Conservation (phyloP, 495 filamentous ascomycete species). For the Thermochaetoides thermophila region DNA sequence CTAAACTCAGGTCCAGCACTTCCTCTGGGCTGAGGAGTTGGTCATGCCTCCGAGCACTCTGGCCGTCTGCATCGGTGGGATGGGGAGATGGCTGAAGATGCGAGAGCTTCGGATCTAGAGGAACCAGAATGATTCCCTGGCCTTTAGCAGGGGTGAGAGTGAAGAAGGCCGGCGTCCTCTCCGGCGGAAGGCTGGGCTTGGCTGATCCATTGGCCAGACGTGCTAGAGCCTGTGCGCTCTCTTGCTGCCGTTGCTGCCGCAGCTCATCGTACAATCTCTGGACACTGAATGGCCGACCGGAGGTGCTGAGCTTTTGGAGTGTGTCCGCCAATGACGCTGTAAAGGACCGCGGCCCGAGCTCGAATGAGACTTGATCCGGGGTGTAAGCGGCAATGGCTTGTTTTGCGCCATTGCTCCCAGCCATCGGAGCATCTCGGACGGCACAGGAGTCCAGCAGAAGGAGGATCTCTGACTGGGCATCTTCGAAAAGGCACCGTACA, state of each 20-base stretch:
- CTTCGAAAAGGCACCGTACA: slow-evolving; percentile 35
- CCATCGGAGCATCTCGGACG: slow-evolving; percentile 24
- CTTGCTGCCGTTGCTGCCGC: slow-evolving; percentile 25
- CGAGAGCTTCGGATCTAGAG: slow-evolving; percentile 20
- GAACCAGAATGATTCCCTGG: slow-evolving; percentile 30
- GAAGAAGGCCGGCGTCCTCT: slow-evolving; percentile 33
- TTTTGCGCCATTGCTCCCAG: slow-evolving; percentile 34
- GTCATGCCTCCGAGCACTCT: slow-evolving; percentile 19
- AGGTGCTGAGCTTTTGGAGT: slow-evolving; percentile 27
- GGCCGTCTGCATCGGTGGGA: slow-evolving; percentile 22
- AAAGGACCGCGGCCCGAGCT: slow-evolving; percentile 34
- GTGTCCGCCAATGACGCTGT: slow-evolving; percentile 34
- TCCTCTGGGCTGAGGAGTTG: slow-evolving; percentile 24
- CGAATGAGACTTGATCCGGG: slow-evolving; percentile 31
- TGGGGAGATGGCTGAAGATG: slow-evolving; percentile 28
- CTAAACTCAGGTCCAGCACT: slow-evolving; percentile 34
- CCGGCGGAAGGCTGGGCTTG: slow-evolving; percentile 20
- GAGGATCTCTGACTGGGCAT: slow-evolving; percentile 34
- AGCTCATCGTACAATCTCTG: slow-evolving; percentile 38
- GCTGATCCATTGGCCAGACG: slow-evolving; percentile 28
- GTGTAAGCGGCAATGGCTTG: slow-evolving; percentile 40
- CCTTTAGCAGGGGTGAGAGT: slow-evolving; percentile 33
- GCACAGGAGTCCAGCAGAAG: slow-evolving; percentile 34
- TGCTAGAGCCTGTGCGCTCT: slow-evolving; percentile 21
- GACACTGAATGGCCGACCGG: slow-evolving; percentile 31